Evolutionary conservation across 108 stramenopile genomes (phyloP).

Genomic region (Schizochytrium sp.): DNA sequence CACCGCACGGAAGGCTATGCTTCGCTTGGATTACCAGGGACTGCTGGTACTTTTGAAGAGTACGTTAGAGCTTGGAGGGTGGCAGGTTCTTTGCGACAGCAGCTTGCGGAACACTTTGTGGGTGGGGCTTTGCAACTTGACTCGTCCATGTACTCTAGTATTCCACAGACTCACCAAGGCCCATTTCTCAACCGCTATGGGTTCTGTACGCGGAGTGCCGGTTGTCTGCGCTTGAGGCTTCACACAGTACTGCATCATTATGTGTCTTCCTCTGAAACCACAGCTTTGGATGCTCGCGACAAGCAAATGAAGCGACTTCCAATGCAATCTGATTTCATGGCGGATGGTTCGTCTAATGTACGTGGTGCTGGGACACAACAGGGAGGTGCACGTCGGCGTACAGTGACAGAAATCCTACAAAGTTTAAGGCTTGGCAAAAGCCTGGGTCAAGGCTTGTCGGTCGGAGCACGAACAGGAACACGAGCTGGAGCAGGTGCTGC

Average conservation of each 20-base stretch:
- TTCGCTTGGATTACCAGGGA: neutral
- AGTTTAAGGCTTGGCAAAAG: neutral
- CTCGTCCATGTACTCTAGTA: conserved; percentile 18
- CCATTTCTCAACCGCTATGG: conserved; percentile 56
- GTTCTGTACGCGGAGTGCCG: neutral
- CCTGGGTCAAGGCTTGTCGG: neutral
- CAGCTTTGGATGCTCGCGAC: neutral
- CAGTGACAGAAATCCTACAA: conserved; percentile 28
- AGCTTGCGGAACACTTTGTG: conserved; percentile 17
- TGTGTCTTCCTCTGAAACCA: neutral
- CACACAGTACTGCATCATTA: neutral
- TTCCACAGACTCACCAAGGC: conserved; percentile 40
- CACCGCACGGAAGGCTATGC: conserved; percentile 59
- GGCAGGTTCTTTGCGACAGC: conserved; percentile 45
- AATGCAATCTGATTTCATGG: neutral
- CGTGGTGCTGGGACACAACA: neutral
- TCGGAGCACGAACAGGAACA: neutral
- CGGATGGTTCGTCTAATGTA: neutral
- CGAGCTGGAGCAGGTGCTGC: neutral
- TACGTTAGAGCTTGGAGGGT: conserved; percentile 28
- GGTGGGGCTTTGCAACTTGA: conserved; percentile 48
- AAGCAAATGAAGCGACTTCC: neutral
- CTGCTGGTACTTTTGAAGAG: neutral
- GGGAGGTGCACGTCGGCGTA: conserved; percentile 11
- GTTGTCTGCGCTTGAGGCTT: neutral